These are phyloP conservation scores for Candida boidinii DNA, from an alignment of 805 yeast genomes.

Conservation along the genomic window DNA sequence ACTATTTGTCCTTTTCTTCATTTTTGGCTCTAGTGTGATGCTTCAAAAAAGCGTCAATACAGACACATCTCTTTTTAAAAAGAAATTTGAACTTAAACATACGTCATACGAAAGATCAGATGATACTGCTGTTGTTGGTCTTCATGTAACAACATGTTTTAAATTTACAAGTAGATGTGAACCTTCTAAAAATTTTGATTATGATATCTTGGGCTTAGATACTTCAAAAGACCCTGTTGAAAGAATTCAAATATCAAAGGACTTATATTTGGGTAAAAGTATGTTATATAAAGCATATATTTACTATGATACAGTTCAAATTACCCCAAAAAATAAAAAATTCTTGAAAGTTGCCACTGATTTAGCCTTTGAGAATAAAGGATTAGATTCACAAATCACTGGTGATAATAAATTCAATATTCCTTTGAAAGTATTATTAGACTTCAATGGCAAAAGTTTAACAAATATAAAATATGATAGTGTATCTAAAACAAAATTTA, in stretches of 20 bases:
- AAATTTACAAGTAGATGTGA: not conserved
- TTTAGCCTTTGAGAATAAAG: slow-evolving; percentile 8
- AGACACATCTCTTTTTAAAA: too few species aligned
- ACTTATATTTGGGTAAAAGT: slow-evolving; percentile 8
- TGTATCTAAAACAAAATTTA: too few species aligned
- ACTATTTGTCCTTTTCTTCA: too few species aligned
- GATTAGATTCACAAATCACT: slow-evolving; percentile 5
- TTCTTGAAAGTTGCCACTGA: slow-evolving; percentile 4
- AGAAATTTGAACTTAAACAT: too few species aligned
- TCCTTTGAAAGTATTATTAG: slow-evolving; percentile 5
- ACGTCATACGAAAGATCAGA: too few species aligned
- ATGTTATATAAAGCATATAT: slow-evolving; percentile 8
- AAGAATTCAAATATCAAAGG: slow-evolving; percentile 15
- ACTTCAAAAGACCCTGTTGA: not conserved
- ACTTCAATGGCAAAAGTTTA: slow-evolving; percentile 1
- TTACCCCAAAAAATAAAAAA: slow-evolving; percentile 2
- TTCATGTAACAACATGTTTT: too few species aligned
- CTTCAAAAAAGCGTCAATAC: too few species aligned
- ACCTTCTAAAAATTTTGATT: too few species aligned
- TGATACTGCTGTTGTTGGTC: too few species aligned
- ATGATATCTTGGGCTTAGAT: not conserved
- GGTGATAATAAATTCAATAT: slow-evolving; percentile 1
- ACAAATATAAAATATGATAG: not conserved
- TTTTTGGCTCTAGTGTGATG: too few species aligned
- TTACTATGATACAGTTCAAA: slow-evolving; percentile 7